A percentile compares a stretch with the other conserved stretches of the same genome.
Evolutionary conservation across 805 yeast genomes (phyloP).

Genomic region (Sugiyamaella valdiviana): DNA sequence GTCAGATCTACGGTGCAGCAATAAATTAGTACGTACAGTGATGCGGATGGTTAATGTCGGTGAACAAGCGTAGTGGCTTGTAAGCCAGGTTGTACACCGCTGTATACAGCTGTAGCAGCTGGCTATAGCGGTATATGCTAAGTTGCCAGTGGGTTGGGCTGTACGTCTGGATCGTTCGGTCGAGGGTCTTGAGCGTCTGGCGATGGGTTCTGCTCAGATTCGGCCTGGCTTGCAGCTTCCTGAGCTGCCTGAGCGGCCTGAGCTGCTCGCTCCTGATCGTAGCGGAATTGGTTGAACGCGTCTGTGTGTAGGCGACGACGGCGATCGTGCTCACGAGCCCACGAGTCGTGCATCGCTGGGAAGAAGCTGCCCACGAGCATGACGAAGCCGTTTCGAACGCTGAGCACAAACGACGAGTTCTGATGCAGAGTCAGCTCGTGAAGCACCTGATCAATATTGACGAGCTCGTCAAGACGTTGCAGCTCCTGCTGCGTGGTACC

Average conservation of each 20-base stretch:
- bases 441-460: not conserved
- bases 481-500: not conserved
- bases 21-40: too few relatives aligned
- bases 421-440: not conserved
- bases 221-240: constrained; percentile 1
- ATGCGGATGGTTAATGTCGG: not conserved
- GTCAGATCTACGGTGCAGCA: too few relatives aligned
- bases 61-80: not conserved
- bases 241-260: not conserved
- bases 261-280: not conserved
- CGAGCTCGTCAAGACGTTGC: not conserved
- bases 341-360: constrained; percentile 16
- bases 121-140: too few relatives aligned
- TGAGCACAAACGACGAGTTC: not conserved
- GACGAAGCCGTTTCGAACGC: not conserved
- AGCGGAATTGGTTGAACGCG: not conserved
- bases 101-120: too few relatives aligned
- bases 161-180: not conserved
- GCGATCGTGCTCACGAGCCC: constrained; percentile 11
- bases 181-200: not conserved
- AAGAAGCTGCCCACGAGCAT: constrained; percentile 15
- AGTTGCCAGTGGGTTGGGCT: too few relatives aligned
- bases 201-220: not conserved
- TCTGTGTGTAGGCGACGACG: not conserved
- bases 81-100: too few relatives aligned